A percentile compares a stretch with the other conserved stretches of the same genome.
Conservation (phyloP, 805 yeast genomes). For the Lipomyces orientalis region DNA sequence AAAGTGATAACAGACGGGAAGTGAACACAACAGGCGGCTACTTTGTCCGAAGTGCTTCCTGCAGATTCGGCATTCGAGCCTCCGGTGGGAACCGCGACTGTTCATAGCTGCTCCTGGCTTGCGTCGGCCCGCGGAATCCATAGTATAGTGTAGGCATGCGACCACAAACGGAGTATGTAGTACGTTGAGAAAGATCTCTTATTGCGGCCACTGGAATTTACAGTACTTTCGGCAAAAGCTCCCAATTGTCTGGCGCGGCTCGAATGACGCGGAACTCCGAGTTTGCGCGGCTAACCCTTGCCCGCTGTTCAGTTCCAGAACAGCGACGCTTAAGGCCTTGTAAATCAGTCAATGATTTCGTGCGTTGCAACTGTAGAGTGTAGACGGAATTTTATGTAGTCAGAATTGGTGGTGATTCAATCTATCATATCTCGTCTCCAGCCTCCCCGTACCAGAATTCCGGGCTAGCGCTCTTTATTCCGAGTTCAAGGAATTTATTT, state of each 20-base stretch:
- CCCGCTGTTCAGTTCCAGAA: too few species aligned
- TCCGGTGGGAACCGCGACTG: slow-evolving; percentile 1
- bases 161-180: slow-evolving; percentile 2
- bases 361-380: background rate
- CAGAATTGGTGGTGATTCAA: slow-evolving; percentile 1
- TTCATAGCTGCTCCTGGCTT: slow-evolving; percentile 1
- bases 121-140: slow-evolving; percentile 1
- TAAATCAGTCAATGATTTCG: too few species aligned
- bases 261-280: background rate
- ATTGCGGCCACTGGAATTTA: background rate
- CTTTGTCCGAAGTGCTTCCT: slow-evolving; percentile 1
- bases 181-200: slow-evolving; percentile 2
- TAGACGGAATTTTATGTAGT: background rate
- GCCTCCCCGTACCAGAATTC: background rate
- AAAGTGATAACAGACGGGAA: background rate
- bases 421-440: slow-evolving; percentile 1
- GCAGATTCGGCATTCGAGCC: slow-evolving; percentile 4
- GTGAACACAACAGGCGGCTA: slow-evolving; percentile 1
- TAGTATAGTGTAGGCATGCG: background rate
- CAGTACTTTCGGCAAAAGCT: background rate
- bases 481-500: slow-evolving; percentile 1
- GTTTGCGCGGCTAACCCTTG: background rate
- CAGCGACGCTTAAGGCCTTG: too few species aligned
- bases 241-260: background rate
- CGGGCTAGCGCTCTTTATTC: background rate